These are phyloP conservation scores for Claviceps spartinae DNA, from an alignment of 2,329 filamentous ascomycete species.

Conservation along the genomic window DNA sequence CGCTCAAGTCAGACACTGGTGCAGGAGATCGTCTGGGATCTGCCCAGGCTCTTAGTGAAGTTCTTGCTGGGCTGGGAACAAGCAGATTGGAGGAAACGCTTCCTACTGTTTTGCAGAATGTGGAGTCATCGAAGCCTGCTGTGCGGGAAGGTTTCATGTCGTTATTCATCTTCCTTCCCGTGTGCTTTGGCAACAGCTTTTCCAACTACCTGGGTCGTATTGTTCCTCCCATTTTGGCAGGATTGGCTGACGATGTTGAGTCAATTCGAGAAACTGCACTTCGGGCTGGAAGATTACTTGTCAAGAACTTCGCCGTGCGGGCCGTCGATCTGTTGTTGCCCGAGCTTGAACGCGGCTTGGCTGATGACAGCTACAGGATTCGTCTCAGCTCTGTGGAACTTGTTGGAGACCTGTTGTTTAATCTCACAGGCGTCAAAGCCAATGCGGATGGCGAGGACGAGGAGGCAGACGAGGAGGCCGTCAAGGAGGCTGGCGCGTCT, in stretches of 20 bases:
- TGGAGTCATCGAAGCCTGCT: conserved; percentile 75
- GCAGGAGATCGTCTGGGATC: conserved; percentile 93
- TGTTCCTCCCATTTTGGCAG: conserved; percentile 86
- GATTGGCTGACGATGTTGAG: conserved; percentile 89
- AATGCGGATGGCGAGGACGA: conserved; percentile 70
- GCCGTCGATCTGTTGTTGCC: conserved; percentile 89
- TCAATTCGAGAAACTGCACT: conserved; percentile 95
- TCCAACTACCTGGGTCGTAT: conserved; percentile 90
- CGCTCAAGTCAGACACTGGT: conserved; percentile 91
- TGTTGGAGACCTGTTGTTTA: conserved; percentile 93
- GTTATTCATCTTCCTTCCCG: conserved; percentile 95
- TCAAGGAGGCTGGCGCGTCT: conserved; percentile 81
- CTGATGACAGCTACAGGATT: conserved; percentile 96
- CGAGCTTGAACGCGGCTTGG: conserved; percentile 87
- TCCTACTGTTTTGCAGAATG: conserved; percentile 91
- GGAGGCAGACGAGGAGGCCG: conserved; percentile 47
- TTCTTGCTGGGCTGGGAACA: conserved; percentile 88
- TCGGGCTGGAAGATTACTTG: conserved; percentile 79
- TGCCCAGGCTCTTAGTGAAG: conserved; percentile 90
- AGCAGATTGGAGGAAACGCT: conserved; percentile 87
- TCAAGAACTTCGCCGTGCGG: conserved; percentile 95
- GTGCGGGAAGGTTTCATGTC: conserved; percentile 99
- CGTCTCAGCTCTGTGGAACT: conserved; percentile 96
- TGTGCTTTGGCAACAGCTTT: conserved; percentile 98
- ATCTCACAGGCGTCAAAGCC: conserved; percentile 83